These are phyloP conservation scores for Hortiboletus rubellus DNA, from an alignment of 1,284 basidiomycete species.

Conservation along the genomic window DNA sequence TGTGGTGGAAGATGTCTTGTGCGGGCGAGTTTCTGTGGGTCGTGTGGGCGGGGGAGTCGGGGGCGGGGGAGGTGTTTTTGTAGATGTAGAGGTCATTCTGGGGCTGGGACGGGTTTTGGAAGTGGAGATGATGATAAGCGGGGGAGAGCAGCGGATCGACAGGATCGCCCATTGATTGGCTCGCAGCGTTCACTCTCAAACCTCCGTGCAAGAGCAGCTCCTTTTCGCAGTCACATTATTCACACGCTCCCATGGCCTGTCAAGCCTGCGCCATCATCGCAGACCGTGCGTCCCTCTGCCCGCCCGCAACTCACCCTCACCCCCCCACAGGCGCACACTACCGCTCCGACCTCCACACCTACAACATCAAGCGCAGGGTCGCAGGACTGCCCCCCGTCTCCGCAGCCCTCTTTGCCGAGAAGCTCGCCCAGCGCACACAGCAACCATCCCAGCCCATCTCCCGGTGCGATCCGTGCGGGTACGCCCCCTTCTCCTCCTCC, in stretches of 20 bases:
- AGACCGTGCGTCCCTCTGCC: conserved; percentile 58
- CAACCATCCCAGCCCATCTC: conserved; percentile 64
- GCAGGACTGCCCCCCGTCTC: conserved; percentile 89
- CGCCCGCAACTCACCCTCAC: not conserved
- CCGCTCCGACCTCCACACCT: conserved; percentile 92
- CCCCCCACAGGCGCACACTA: conserved; percentile 74
- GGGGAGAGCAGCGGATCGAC: conserved; percentile 65
- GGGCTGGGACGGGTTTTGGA: conserved; percentile 25
- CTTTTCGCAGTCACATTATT: not conserved
- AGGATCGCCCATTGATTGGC: conserved; percentile 59
- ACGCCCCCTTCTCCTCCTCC: conserved; percentile 21
- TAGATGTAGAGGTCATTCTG: conserved; percentile 35
- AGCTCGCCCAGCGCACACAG: conserved; percentile 78
- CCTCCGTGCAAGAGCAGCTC: conserved; percentile 12
- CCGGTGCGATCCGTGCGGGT: conserved; percentile 85
- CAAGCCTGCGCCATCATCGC: conserved; percentile 93
- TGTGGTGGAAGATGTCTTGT: conserved; percentile 36
- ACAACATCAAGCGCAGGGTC: conserved; percentile 98
- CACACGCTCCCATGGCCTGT: conserved; percentile 67
- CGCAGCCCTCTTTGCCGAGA: conserved; percentile 81
- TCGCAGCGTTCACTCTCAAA: conserved; percentile 35
- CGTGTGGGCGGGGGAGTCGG: conserved; percentile 27
- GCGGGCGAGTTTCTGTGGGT: conserved; percentile 26
- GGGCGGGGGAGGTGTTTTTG: conserved; percentile 30
- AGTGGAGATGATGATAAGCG: conserved; percentile 57